Evolutionary conservation across 179 eudicot genomes (phyloP).

Genomic region (Vitellaria paradoxa): DNA sequence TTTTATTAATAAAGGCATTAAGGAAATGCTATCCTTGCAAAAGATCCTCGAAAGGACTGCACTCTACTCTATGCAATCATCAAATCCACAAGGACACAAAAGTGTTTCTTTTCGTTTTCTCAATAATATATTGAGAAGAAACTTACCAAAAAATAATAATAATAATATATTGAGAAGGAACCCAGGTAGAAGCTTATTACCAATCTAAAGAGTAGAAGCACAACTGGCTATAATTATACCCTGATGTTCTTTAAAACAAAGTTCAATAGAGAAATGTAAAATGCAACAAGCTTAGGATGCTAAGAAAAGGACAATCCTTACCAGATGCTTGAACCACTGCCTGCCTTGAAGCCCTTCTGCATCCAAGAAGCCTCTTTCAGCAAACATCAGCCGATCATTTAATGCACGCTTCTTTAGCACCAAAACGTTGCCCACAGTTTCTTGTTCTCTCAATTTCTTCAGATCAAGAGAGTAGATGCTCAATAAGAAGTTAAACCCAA

Average conservation of each 20-base stretch:
- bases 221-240: background rate
- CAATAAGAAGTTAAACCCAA: background rate
- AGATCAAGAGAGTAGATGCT: slow-evolving; percentile 12
- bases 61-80: too few relatives aligned
- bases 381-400: slow-evolving; percentile 80
- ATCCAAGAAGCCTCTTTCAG: slow-evolving; percentile 86
- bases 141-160: too few relatives aligned
- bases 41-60: too few relatives aligned
- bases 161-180: background rate
- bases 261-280: background rate
- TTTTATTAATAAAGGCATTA: too few relatives aligned
- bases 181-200: background rate
- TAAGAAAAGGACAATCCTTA: slow-evolving; percentile 24
- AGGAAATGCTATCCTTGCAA: too few relatives aligned
- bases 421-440: slow-evolving; percentile 20
- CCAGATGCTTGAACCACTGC: slow-evolving; percentile 90
- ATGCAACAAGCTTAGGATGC: background rate
- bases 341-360: slow-evolving; percentile 63
- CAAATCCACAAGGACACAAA: too few relatives aligned
- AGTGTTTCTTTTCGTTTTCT: background rate
- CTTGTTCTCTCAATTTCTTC: slow-evolving; percentile 51
- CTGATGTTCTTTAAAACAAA: background rate
- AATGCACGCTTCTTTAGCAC: slow-evolving; percentile 53
- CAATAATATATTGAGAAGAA: too few relatives aligned
- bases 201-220: background rate